phyloP scores from a whole-genome alignment of 164 flowering plant genomes.

The Tinospora cordifolia region DNA sequence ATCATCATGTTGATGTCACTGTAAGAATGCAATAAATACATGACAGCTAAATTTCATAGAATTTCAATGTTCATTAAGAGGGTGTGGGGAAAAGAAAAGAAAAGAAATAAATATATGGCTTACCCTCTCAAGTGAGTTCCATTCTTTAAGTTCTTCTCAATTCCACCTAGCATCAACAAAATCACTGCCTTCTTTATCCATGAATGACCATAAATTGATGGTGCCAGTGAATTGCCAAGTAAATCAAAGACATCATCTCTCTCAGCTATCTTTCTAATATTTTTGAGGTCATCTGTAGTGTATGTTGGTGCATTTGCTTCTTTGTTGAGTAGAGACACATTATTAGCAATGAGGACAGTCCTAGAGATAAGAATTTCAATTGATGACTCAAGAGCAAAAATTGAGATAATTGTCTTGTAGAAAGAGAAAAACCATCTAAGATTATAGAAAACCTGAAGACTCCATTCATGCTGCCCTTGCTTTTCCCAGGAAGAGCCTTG shows the following conservation, averaged over 20 bases:
- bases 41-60: not conserved
- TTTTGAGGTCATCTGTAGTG: conserved; percentile 57
- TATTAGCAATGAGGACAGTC: conserved; percentile 88
- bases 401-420: not conserved
- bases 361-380: conserved; percentile 28
- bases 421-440: not conserved
- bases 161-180: conserved; percentile 91
- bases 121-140: conserved; percentile 98
- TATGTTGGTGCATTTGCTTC: conserved; percentile 84
- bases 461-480: conserved; percentile 92
- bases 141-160: conserved; percentile 88
- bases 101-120: conserved; percentile 15
- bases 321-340: conserved; percentile 87
- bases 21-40: conserved; percentile 1
- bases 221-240: conserved; percentile 93
- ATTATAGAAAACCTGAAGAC: conserved; percentile 65
- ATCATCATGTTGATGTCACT: conserved; percentile 99
- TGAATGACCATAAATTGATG: conserved; percentile 92
- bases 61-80: not conserved
- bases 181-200: conserved; percentile 98
- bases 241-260: conserved; percentile 76
- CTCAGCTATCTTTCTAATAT: conserved; percentile 68
- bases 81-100: not conserved
- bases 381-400: not conserved
- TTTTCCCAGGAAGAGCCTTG: conserved; percentile 91